Percentiles rank a stretch among this genome's conserved stretches.
phyloP scores from a whole-genome alignment of 352 stramenopile genomes.

The Globisporangium apiculatum region DNA sequence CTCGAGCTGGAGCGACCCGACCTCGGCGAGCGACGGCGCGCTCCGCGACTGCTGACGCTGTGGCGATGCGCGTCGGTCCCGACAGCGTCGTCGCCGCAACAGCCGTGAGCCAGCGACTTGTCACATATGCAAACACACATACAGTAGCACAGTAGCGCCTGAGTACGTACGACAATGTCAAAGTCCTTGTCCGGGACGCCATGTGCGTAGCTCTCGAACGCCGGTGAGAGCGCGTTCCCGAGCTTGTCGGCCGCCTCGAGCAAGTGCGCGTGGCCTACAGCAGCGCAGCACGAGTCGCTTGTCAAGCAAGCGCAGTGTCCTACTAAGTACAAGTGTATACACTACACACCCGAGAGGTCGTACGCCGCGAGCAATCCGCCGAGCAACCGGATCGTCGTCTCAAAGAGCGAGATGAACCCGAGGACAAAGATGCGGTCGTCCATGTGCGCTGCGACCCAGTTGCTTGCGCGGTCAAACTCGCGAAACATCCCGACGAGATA shows the following conservation, averaged over 20 bases:
- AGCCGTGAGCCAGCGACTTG: too few relatives aligned
- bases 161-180: slow-evolving; percentile 40
- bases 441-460: slow-evolving; percentile 63
- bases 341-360: slow-evolving; percentile 39
- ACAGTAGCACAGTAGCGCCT: too few relatives aligned
- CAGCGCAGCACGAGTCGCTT: neutral
- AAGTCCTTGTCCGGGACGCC: slow-evolving; percentile 61
- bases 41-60: slow-evolving; percentile 30
- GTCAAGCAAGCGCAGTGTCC: too few relatives aligned
- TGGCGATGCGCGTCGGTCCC: too few relatives aligned
- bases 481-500: slow-evolving; percentile 74
- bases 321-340: neutral
- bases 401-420: slow-evolving; percentile 69
- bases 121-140: too few relatives aligned
- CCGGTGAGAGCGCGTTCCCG: slow-evolving; percentile 49
- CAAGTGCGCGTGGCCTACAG: slow-evolving; percentile 40
- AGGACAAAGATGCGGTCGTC: slow-evolving; percentile 54
- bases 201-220: slow-evolving; percentile 41
- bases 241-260: slow-evolving; percentile 56
- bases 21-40: slow-evolving; percentile 51
- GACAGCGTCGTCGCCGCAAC: too few relatives aligned
- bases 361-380: slow-evolving; percentile 66
- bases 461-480: slow-evolving; percentile 59
- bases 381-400: slow-evolving; percentile 74
- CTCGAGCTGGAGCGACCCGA: slow-evolving; percentile 69